phyloP scores from a whole-genome alignment of 2,329 filamentous ascomycete species.

The Colletotrichum sp. region DNA sequence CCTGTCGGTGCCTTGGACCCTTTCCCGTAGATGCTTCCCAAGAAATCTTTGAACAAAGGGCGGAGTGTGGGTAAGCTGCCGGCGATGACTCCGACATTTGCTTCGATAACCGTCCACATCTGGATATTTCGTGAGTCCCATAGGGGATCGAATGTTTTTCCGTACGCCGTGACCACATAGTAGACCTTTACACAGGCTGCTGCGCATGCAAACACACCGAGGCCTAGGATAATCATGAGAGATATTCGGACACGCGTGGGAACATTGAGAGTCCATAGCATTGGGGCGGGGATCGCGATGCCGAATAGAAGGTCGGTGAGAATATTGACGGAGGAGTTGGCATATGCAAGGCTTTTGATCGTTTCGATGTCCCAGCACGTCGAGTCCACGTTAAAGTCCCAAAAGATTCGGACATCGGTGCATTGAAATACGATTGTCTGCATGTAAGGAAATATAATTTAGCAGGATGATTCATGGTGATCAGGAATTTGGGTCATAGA shows the following conservation, averaged over 20 bases:
- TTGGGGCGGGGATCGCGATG: constrained; percentile 38
- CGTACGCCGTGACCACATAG: constrained; percentile 40
- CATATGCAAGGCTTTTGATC: constrained; percentile 46
- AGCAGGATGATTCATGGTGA: background rate
- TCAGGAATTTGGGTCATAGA: background rate
- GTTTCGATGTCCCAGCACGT: constrained; percentile 46
- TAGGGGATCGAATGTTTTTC: constrained; percentile 43
- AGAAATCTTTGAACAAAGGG: constrained; percentile 36
- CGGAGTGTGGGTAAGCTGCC: constrained; percentile 38
- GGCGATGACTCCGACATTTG: constrained; percentile 41
- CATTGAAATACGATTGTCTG: constrained; percentile 54
- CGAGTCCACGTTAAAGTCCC: constrained; percentile 43
- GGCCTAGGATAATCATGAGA: constrained; percentile 43
- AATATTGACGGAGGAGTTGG: constrained; percentile 41
- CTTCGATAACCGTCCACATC: constrained; percentile 48
- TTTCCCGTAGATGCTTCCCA: constrained; percentile 34
- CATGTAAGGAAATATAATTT: background rate
- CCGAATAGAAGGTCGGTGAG: constrained; percentile 44
- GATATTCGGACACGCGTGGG: constrained; percentile 43
- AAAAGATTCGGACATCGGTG: constrained; percentile 46
- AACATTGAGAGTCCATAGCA: constrained; percentile 45
- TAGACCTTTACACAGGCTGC: constrained; percentile 46
- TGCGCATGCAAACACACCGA: constrained; percentile 49
- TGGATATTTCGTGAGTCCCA: constrained; percentile 53
- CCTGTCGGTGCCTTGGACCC: constrained; percentile 30